Conservation (phyloP, 768 basidiomycete species). For the Podaxis mareebaensis region DNA sequence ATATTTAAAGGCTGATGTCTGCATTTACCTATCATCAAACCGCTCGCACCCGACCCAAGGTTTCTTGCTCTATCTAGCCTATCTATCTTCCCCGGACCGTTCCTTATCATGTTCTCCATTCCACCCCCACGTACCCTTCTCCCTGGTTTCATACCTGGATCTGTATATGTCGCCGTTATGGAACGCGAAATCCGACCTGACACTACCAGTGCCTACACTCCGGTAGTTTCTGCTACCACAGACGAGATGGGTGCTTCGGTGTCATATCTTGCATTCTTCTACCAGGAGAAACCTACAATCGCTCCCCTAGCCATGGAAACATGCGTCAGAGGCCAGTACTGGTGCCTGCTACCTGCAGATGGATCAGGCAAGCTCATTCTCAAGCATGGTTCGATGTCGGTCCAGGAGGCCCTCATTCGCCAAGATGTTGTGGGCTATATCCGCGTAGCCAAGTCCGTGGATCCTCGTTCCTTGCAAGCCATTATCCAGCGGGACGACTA, state of each 20-base stretch:
- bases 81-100: too few relatives aligned
- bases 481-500: background rate
- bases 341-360: background rate
- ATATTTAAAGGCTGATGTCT: too few relatives aligned
- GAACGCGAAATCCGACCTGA: background rate
- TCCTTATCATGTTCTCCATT: too few relatives aligned
- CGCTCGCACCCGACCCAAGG: too few relatives aligned
- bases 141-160: background rate
- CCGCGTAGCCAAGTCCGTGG: background rate
- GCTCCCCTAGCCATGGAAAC: background rate
- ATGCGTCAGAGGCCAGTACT: background rate
- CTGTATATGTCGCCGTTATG: background rate
- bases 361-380: background rate
- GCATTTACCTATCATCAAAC: too few relatives aligned
- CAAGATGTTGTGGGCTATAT: slow-evolving; percentile 4
- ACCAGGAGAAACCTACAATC: background rate
- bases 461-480: background rate
- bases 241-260: background rate
- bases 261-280: slow-evolving; percentile 4
- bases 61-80: too few relatives aligned
- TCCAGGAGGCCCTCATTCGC: background rate
- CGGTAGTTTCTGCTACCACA: too few relatives aligned
- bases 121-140: too few relatives aligned
- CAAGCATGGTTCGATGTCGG: background rate
- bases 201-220: background rate